Evolutionary conservation across 371 early-diverging fungal species (phyloP).

Genomic region (Synchytrium microbalum): DNA sequence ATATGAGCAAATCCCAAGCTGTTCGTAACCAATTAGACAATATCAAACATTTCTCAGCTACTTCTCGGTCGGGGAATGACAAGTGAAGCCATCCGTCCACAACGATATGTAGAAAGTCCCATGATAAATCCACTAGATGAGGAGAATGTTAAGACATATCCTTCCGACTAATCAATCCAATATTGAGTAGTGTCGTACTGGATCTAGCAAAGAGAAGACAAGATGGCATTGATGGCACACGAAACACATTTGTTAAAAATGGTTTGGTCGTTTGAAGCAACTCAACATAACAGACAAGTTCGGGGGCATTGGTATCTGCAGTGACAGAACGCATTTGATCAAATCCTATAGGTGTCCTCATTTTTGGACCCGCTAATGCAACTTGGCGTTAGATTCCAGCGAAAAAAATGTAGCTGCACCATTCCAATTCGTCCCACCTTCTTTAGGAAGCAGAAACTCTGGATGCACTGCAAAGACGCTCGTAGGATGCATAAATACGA

Average conservation of each 20-base stretch:
- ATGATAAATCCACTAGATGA: constrained; percentile 45
- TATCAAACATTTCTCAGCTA: constrained; percentile 23
- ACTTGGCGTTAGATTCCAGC: neutral
- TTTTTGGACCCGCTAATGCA: neutral
- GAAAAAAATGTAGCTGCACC: neutral
- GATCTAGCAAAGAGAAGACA: constrained; percentile 22
- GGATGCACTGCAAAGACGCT: constrained; percentile 51
- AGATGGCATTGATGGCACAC: constrained; percentile 37
- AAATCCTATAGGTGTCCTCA: neutral
- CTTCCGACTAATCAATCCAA: neutral
- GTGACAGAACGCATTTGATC: neutral
- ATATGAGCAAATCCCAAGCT: constrained; percentile 30
- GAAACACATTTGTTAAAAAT: constrained; percentile 50
- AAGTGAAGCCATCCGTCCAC: constrained; percentile 52
- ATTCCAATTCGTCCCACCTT: constrained; percentile 18
- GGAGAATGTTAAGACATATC: too few relatives aligned
- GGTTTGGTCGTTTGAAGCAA: constrained; percentile 60
- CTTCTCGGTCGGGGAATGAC: constrained; percentile 36
- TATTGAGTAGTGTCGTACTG: constrained; percentile 19
- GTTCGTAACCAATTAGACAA: constrained; percentile 29
- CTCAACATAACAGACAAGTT: constrained; percentile 52
- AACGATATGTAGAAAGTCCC: constrained; percentile 46
- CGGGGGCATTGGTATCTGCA: constrained; percentile 12
- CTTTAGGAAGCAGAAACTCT: constrained; percentile 47
- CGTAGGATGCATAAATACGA: constrained; percentile 55